Evolutionary conservation across 306 rosid species (phyloP), one percentile per base, ranked within the genome.

Genomic region (Clitoria ternatea): DNA sequence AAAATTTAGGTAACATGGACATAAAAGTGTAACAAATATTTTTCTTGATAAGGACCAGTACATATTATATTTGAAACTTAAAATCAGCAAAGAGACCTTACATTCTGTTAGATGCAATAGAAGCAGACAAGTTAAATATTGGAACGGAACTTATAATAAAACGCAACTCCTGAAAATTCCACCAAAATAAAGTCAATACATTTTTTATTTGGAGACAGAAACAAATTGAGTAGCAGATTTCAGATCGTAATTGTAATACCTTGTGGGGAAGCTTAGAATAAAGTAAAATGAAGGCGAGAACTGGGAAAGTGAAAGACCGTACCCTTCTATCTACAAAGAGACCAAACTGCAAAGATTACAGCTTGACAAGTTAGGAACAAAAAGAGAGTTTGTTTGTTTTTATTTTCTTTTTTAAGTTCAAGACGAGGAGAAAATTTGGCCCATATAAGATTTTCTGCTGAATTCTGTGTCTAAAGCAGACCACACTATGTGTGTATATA

Each of bases 221-320:
- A 66, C 15, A 39, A 57, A 73, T 22, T 42, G 70, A 49, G 50
- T 35, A 18, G 68, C 10, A 2, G 17, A 56, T 42, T 24, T 47
- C 63, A 48, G 22, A 36, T 6, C 60, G 15, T 22, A 59, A 32
- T 17, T 69, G 30, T 35, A 32, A n/a, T 82, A 93, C 98, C 98
- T 93, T 93, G 84, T 93, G 97, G 50, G 97, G 92, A 84, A 93
- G 97, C 94, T 85, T 90, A 59, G 97, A 90, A 76, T 93, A 93
- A 69, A 93, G 86, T 61, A 90, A 56, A 72, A 93, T 82, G 77
- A 93, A 93, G 78, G 88, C 86, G 30, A 90, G 83, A 76, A 80
- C 84, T 8, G 98, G 97, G 73, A 93, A 70, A 66, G 71, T 19
- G 48, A 78, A 84, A 20, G 85, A 66, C n/a, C 82, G 69, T 59